These are phyloP conservation scores for Rhynchospora pubera DNA, from an alignment of 176 grass and related monocot species.

Conservation along the genomic window DNA sequence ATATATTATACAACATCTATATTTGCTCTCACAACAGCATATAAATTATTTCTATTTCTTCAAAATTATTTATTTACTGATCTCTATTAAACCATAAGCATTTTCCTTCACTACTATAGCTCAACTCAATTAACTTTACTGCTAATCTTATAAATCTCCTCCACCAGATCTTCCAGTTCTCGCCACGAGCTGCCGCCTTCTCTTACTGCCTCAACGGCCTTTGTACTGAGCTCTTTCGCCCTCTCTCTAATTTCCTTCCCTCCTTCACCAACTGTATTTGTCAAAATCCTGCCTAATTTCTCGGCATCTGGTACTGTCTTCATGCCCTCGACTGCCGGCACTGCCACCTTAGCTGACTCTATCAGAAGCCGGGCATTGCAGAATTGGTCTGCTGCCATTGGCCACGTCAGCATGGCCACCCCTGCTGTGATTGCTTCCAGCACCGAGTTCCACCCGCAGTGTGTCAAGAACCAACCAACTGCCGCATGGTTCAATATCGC, in stretches of 20 bases:
- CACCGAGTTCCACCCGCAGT: constrained; percentile 70
- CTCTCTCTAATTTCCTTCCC: constrained; percentile 9
- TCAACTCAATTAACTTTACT: neutral
- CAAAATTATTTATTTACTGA: neutral
- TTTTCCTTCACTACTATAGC: neutral
- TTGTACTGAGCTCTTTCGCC: constrained; percentile 31
- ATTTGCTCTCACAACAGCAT: neutral
- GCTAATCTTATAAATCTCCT: constrained; percentile 10
- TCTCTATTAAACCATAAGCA: neutral
- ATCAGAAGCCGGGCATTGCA: constrained; percentile 53
- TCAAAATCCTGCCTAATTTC: constrained; percentile 31
- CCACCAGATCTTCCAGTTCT: neutral
- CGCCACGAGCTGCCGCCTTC: constrained; percentile 39
- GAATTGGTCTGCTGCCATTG: constrained; percentile 63
- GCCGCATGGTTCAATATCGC: constrained; percentile 44
- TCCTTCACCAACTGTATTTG: constrained; percentile 17
- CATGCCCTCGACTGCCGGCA: constrained; percentile 31
- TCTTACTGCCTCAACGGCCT: constrained; percentile 19
- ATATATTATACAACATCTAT: neutral
- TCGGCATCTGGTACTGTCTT: constrained; percentile 25
- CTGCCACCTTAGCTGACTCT: constrained; percentile 34
- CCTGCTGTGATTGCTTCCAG: constrained; percentile 50
- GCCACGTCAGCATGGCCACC: constrained; percentile 70
- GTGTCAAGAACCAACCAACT: constrained; percentile 56
- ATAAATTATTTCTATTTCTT: neutral